Base-by-base conservation (phyloP, 768 basidiomycete genomes). In the Mycena rebaudengoi region DNA sequence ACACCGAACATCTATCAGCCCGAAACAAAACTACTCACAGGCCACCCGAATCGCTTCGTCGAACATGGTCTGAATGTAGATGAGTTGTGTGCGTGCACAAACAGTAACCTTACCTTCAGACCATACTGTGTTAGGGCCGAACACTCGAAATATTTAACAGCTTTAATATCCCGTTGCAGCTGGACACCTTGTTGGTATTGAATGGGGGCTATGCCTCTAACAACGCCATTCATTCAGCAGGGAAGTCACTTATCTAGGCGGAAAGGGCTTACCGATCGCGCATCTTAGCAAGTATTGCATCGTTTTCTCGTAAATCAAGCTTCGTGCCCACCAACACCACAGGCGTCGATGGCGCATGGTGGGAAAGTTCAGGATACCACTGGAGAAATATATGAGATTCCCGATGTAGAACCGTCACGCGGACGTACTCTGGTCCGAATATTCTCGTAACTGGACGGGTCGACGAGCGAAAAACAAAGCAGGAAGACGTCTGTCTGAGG, bases 401-500 rank as follows among this genome's bases (percentile, higher is more conserved):
- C 70, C 49, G 26, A 48, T 44, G 33, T n/a, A n/a, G n/a, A 20
- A 28, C n/a, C 56, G 37, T 33, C 21, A 18, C n/a, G 52, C 32
- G 49, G 43, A 75, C 89, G 53, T 71, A 93, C 97, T 87, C 98
- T 98, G 67, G 96, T 98, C 79, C 92, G 89, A 67, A 99, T 96
- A 84, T 99, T 99, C 80, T 99, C 97, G 76, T 95, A 99, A 79
- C 93, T 95, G 21, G 98, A 96, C 35, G 98, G 98, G 74, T 92
- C 95, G 75, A 99, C 97, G 65, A 99, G 87, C 49, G 95, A 97
- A 83, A 99, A 99, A 79, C 98, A 99, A 76, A 99, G 96, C 80
- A 99, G 84, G 83, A 99, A 99, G 62, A 99, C 96, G 77, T 99
- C 97, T 41, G 98, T 99, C 80, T 99, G 98, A 25, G 98, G 98